Conservation (phyloP, 768 basidiomycete genomes). For the Nidula microcarpa region DNA sequence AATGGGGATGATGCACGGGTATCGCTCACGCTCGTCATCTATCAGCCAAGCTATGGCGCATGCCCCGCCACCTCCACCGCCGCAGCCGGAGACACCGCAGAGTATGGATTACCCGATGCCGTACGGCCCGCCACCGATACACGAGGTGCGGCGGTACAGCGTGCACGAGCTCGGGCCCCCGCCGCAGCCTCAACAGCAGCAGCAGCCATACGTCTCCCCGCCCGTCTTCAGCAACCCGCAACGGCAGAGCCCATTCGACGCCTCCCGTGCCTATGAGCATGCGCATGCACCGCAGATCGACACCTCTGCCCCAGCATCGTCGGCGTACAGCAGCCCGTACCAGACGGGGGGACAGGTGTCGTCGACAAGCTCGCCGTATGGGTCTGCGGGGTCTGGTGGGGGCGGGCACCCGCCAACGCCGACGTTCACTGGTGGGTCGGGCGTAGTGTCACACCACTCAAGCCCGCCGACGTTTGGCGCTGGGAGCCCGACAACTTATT, state of each 20-base stretch:
- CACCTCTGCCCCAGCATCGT: too few relatives aligned
- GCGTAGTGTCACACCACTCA: constrained; percentile 10
- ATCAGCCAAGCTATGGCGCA: constrained; percentile 6
- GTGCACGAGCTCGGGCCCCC: constrained; percentile 7
- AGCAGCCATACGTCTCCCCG: constrained; percentile 9
- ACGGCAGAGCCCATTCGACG: constrained; percentile 16
- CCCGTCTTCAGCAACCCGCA: constrained; percentile 5
- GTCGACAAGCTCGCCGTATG: constrained; percentile 25
- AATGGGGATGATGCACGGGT: constrained; percentile 1
- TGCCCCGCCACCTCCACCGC: constrained; percentile 8
- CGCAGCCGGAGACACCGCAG: neutral
- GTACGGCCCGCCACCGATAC: constrained; percentile 7
- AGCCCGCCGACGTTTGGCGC: constrained; percentile 21
- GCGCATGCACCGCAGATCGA: neutral
- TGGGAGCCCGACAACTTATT: constrained; percentile 13
- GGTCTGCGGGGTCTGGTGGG: constrained; percentile 8
- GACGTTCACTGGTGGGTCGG: constrained; percentile 13
- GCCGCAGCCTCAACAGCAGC: constrained; percentile 13
- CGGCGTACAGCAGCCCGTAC: constrained; percentile 18
- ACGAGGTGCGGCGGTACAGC: constrained; percentile 12
- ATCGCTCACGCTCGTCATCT: constrained; percentile 24
- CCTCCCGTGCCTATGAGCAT: constrained; percentile 12
- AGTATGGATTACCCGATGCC: constrained; percentile 11
- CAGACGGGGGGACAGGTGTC: constrained; percentile 16
- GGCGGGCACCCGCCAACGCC: constrained; percentile 19